Evolutionary conservation across 192 early-diverging fungal species (phyloP), one percentile per base, ranked within the genome.

Genomic region (Coemansia sp.): DNA sequence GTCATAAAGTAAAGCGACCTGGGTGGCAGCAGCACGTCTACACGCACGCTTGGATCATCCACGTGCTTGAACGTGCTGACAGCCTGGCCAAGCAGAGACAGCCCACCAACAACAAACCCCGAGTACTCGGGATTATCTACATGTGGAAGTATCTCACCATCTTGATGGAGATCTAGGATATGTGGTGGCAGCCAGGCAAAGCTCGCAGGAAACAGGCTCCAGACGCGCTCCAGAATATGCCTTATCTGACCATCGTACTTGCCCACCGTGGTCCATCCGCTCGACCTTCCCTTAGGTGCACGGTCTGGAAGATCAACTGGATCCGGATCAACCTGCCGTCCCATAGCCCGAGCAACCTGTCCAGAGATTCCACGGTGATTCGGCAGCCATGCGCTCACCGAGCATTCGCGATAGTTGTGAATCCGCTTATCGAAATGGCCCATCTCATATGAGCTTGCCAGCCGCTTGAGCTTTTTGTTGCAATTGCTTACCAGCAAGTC

Each of bases 361-460:
- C 51, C 56, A 14, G 68, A 68, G 18, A 78, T 49, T 0, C 62
- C 60, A 11, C 63, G 52, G 37, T 50, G 59, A 13, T 55, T 36
- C n/a, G 64, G 65, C 44, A 68, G 53, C 88, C 88, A 88, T 10
- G 81, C 70, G n/a, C 83, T 80, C 20, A 86, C 84, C 26, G 83
- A 83, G 55, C 84, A 86, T 65, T 88, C 86, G 40, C 83, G 70
- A 53, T 90, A 90, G 33, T 85, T 73, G 31, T 77, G 81, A 36
- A 91, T 93, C 20, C 90, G 82, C 16, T 79, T 78, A 66, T 93
- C 91, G 66, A 90, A 90, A 55, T 93, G 91, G 14, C 81, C 83
- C 63, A 81, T 79, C 55, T 83, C 78, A 57, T 91, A 91, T n/a
- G 61, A 46, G 40, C 73, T 64, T 3, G 74, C 78, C 31, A 84